Conservation (phyloP, 352 stramenopile genomes). For the Thraustochytrium sp. region DNA sequence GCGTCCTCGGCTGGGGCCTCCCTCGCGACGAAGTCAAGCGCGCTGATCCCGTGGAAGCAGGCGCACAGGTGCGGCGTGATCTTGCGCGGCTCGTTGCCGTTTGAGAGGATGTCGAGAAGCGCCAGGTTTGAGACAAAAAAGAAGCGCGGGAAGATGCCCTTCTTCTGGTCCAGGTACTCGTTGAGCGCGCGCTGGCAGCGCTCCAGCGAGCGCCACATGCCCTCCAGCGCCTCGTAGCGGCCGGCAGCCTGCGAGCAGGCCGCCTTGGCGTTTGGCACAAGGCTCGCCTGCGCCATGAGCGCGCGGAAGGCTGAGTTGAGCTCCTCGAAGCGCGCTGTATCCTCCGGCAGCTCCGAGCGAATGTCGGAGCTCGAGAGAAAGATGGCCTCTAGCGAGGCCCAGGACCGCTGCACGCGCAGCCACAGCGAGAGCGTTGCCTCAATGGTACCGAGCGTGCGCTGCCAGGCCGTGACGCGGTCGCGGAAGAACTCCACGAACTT, state of each 20-base stretch:
- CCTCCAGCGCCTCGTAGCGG: constrained; percentile 71
- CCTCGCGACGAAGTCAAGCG: constrained; percentile 90
- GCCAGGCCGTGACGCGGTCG: constrained; percentile 94
- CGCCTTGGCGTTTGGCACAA: constrained; percentile 94
- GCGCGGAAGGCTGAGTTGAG: constrained; percentile 97
- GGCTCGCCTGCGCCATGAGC: constrained; percentile 93
- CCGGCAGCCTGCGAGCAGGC: constrained; percentile 64
- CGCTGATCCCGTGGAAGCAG: constrained; percentile 90
- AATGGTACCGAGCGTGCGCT: constrained; percentile 93
- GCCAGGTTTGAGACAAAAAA: constrained; percentile 99
- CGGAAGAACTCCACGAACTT: constrained; percentile 96
- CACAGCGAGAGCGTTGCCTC: constrained; percentile 94
- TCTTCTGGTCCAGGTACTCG: constrained; percentile 98
- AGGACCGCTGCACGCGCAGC: constrained; percentile 98
- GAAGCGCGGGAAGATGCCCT: constrained; percentile 82
- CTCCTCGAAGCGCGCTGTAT: constrained; percentile 95
- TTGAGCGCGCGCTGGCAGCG: constrained; percentile 99
- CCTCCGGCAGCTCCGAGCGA: constrained; percentile 93
- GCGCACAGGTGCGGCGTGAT: constrained; percentile 96
- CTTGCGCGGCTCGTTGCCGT: constrained; percentile 86
- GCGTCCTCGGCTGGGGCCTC: constrained; percentile 35
- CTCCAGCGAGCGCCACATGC: constrained; percentile 90
- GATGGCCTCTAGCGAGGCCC: constrained; percentile 99
- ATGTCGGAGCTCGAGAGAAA: constrained; percentile 89
- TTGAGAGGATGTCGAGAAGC: constrained; percentile 99